Evolutionary conservation across 2,329 filamentous ascomycete species (phyloP).

Genomic region (Herpotrichia juniperi): DNA sequence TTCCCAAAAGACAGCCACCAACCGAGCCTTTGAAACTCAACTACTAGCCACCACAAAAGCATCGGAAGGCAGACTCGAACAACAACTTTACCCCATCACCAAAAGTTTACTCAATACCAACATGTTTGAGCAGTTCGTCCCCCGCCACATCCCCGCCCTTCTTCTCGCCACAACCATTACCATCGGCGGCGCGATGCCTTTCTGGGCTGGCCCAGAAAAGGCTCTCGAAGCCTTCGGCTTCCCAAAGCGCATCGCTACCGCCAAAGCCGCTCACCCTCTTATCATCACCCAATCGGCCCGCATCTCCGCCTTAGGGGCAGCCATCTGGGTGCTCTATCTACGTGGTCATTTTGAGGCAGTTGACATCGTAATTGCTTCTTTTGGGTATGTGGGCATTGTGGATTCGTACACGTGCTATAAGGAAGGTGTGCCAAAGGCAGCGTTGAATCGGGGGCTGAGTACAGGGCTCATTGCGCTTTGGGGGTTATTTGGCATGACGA

Average conservation of each 20-base stretch:
- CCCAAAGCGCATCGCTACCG: constrained; percentile 11
- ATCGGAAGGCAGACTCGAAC: too few relatives aligned
- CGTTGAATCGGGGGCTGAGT: constrained; percentile 11
- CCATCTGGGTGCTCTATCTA: constrained; percentile 23
- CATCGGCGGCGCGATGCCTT: constrained; percentile 20
- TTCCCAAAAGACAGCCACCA: too few relatives aligned
- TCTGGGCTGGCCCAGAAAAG: constrained; percentile 13
- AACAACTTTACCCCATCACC: too few relatives aligned
- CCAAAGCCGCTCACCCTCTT: constrained; percentile 21
- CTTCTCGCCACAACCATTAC: constrained; percentile 23
- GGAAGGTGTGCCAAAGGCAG: constrained; percentile 16
- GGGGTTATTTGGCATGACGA: constrained; percentile 24
- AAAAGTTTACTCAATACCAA: too few relatives aligned
- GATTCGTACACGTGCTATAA: constrained; percentile 20
- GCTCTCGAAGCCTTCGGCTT: constrained; percentile 20
- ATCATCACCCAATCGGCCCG: constrained; percentile 22
- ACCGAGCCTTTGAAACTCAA: too few relatives aligned
- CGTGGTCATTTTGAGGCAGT: constrained; percentile 24
- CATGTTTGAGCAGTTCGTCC: constrained; percentile 11
- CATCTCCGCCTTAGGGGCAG: constrained; percentile 20
- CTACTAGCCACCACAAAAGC: too few relatives aligned
- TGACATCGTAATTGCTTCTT: constrained; percentile 19
- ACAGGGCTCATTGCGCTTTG: constrained; percentile 20
- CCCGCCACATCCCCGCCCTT: constrained; percentile 21
- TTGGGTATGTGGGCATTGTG: constrained; percentile 23